A percentile compares a stretch with the other conserved stretches of the same genome.
These are phyloP conservation scores for Tritrichomonas musculus DNA, from an alignment of 208 protist genomes.

Conservation along the genomic window DNA sequence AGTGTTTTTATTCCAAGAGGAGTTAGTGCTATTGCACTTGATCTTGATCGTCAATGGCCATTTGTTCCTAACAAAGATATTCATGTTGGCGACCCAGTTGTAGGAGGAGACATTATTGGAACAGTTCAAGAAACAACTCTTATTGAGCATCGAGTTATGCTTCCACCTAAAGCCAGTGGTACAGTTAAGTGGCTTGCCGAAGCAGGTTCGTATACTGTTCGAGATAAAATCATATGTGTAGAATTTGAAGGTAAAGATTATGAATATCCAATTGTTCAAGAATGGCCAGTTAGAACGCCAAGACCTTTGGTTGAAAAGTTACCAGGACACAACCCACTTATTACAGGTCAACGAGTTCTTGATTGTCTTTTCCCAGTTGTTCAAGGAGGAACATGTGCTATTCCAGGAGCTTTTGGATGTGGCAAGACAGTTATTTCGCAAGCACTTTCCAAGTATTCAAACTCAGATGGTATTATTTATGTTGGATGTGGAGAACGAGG, in stretches of 20 bases:
- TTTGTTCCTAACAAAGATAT: slow-evolving; percentile 69
- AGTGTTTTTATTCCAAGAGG: slow-evolving; percentile 98
- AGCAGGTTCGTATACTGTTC: slow-evolving; percentile 78
- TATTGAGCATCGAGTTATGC: slow-evolving; percentile 91
- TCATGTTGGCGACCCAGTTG: slow-evolving; percentile 82
- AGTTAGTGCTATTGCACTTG: slow-evolving; percentile 82
- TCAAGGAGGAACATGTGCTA: slow-evolving; percentile 97
- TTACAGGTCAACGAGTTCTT: slow-evolving; percentile 95
- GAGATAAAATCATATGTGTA: slow-evolving; percentile 51
- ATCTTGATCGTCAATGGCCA: slow-evolving; percentile 78
- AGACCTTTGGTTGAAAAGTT: slow-evolving; percentile 82
- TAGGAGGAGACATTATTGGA: slow-evolving; percentile 90
- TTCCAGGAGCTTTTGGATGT: slow-evolving; percentile 99
- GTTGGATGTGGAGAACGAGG: slow-evolving; percentile 98
- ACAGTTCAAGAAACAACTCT: slow-evolving; percentile 86
- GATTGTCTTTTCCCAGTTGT: slow-evolving; percentile 96
- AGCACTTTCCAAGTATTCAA: slow-evolving; percentile 99
- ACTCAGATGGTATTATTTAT: slow-evolving; percentile 99
- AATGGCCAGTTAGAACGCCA: slow-evolving; percentile 84
- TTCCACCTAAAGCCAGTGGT: slow-evolving; percentile 78
- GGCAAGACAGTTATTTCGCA: slow-evolving; percentile 99
- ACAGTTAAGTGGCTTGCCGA: slow-evolving; percentile 77
- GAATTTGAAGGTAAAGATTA: slow-evolving; percentile 57
- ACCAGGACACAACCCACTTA: slow-evolving; percentile 80
- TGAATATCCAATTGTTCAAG: slow-evolving; percentile 81